Base-by-base conservation (phyloP, 768 basidiomycete species). In the Macrolepiota albuminosa region DNA sequence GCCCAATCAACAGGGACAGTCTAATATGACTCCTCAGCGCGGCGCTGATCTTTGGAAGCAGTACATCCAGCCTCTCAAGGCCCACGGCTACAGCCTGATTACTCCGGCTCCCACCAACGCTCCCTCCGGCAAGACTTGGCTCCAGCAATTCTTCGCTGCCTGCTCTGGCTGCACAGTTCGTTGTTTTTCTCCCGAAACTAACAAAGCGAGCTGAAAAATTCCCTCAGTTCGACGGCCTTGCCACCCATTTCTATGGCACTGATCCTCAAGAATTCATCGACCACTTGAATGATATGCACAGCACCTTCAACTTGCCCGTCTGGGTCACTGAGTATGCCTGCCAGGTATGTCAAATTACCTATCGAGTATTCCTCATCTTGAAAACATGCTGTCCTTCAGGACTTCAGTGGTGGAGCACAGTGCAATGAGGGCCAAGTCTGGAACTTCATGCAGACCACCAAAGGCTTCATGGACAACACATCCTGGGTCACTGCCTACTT, bases 281-380 rank as follows among this genome's bases (percentile, higher is more conserved):
- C 13, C 87, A 85, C 71, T 70, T 87, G 52, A 65, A 66, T 9
- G 64, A 72, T 1, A 80, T 81, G 66, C 73, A 89, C 67, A 61
- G 62, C 43, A 72, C 72, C 2, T 86, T 82, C 66, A 37, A 59
- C 16, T 65, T 67, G 58, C 70, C 72, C 33, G 73, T 92, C 66
- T 84, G 80, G 79, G 69, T 87, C 59, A 88, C 88, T 4, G 91
- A 94, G 67, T 86, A 82, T 65, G 90, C 89, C 61, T 86, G 84
- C 74, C 76, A 84, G 75, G 88, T 83, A 60, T 18, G 60, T 60
- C 21, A 6, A 10, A 26, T 53, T 36, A 21, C 24, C 40, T 48
- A 4, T 3, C 2, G 18, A 24, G 40, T 36, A 56, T 16, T 16
- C 3, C 36, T 10, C 5, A 13, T 36, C 58, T 29, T 54, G 29